phyloP scores from a whole-genome alignment of 768 basidiomycete species.

The Leccinum truebloodii region DNA sequence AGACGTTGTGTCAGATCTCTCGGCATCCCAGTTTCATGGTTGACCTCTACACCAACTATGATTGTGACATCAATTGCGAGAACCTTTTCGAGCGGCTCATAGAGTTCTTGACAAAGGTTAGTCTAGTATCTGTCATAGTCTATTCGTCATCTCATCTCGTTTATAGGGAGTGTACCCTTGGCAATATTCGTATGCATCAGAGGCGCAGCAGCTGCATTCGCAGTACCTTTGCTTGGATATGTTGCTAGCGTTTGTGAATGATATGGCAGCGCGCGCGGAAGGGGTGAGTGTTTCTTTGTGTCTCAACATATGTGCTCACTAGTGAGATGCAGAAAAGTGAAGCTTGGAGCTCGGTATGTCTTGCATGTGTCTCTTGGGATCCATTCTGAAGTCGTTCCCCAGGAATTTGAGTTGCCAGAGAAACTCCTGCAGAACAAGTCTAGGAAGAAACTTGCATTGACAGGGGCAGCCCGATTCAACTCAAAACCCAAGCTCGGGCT shows the following conservation, averaged over 20 bases:
- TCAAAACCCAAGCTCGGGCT: slow-evolving; percentile 89
- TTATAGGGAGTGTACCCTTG: slow-evolving; percentile 77
- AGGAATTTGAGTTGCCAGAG: slow-evolving; percentile 60
- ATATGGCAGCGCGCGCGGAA: slow-evolving; percentile 74
- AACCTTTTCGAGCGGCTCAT: slow-evolving; percentile 90
- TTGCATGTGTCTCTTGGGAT: slow-evolving; percentile 1
- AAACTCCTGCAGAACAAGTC: slow-evolving; percentile 70
- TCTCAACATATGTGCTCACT: slow-evolving; percentile 15
- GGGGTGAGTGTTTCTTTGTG: slow-evolving; percentile 36
- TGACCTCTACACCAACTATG: slow-evolving; percentile 94
- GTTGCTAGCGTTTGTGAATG: slow-evolving; percentile 81
- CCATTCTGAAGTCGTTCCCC: slow-evolving; percentile 2
- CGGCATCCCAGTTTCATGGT: slow-evolving; percentile 91
- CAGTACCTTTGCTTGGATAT: slow-evolving; percentile 90
- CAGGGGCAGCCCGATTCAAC: slow-evolving; percentile 88
- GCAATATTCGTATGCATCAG: slow-evolving; percentile 56
- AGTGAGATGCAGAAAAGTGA: slow-evolving; percentile 39
- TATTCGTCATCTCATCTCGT: slow-evolving; percentile 6
- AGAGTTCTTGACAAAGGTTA: slow-evolving; percentile 85
- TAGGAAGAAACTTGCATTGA: slow-evolving; percentile 81
- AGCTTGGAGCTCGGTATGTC: slow-evolving; percentile 64
- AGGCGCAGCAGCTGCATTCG: slow-evolving; percentile 69
- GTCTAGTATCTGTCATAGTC: slow-evolving; percentile 14
- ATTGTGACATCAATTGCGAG: slow-evolving; percentile 96
- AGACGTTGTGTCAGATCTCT: slow-evolving; percentile 80